Evolutionary conservation across 148 eudicot species (phyloP).

Genomic region (Chenopodium berlandieri): DNA sequence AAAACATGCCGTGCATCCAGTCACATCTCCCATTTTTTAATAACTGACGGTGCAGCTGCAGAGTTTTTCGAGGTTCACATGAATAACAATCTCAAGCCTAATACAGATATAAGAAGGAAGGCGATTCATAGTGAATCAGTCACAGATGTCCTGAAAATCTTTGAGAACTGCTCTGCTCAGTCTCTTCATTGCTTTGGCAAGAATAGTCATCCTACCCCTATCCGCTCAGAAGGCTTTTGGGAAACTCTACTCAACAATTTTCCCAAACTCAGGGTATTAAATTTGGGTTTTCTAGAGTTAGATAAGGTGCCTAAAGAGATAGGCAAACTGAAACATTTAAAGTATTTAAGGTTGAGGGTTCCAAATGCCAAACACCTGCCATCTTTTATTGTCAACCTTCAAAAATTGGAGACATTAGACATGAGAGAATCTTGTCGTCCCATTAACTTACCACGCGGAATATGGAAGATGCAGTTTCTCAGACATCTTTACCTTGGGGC

Average conservation of each 20-base stretch:
- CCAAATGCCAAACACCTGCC: slow-evolving; percentile 16
- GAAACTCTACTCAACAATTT: neutral
- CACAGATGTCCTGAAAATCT: neutral
- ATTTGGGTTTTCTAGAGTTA: slow-evolving; percentile 16
- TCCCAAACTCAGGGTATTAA: slow-evolving; percentile 18
- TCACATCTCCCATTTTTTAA: neutral
- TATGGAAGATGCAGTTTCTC: slow-evolving; percentile 36
- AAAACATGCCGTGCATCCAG: slow-evolving; percentile 12
- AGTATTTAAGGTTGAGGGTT: slow-evolving; percentile 25
- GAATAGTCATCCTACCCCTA: neutral
- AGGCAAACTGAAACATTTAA: slow-evolving; percentile 20
- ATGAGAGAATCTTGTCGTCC: slow-evolving; percentile 27
- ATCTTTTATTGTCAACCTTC: slow-evolving; percentile 25
- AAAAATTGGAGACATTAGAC: slow-evolving; percentile 30
- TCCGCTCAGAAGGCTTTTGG: neutral
- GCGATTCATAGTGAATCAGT: slow-evolving; percentile 16
- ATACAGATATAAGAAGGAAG: neutral
- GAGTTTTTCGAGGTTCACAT: slow-evolving; percentile 7
- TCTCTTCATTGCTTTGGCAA: slow-evolving; percentile 26
- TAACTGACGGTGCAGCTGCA: neutral
- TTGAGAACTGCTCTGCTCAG: neutral
- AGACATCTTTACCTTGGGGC: slow-evolving; percentile 27
- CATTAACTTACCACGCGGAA: slow-evolving; percentile 15
- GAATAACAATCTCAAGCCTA: neutral
- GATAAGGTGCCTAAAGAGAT: slow-evolving; percentile 23